Conservation (phyloP, 495 filamentous ascomycete species). For the Xylaria flabelliformis region DNA sequence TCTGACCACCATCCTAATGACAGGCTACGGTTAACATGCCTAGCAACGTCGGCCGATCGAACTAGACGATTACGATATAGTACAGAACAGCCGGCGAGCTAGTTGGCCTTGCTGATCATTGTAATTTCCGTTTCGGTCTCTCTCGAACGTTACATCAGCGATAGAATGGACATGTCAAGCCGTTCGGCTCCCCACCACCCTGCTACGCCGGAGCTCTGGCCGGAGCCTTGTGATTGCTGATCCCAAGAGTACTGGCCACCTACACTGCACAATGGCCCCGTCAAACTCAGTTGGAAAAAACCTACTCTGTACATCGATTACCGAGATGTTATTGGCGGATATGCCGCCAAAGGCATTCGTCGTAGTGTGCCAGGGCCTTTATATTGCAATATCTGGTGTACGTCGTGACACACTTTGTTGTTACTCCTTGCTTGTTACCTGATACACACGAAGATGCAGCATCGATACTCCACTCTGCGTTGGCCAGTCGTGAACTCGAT, state of each 20-base stretch:
- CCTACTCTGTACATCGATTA: background rate
- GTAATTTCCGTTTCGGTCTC: conserved; percentile 13
- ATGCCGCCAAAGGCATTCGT: background rate
- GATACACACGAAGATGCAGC: background rate
- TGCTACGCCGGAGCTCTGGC: conserved; percentile 11
- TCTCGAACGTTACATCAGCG: conserved; percentile 11
- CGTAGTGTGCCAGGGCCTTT: background rate
- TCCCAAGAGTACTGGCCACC: conserved; percentile 9
- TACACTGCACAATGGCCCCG: background rate
- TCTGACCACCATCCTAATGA: conserved; percentile 8
- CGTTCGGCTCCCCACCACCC: conserved; percentile 7
- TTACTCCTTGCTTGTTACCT: conserved; percentile 2
- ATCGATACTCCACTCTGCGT: conserved; percentile 1
- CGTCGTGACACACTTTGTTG: background rate
- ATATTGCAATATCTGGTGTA: background rate
- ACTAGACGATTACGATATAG: conserved; percentile 18
- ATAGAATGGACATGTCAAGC: background rate
- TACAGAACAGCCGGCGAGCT: background rate
- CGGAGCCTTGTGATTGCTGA: conserved; percentile 24
- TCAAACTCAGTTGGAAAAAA: background rate
- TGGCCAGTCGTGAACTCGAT: conserved; percentile 5
- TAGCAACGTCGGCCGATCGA: conserved; percentile 23
- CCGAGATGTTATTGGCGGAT: too few relatives aligned
- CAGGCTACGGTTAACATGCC: background rate
- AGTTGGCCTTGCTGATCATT: conserved; percentile 11